phyloP scores from a whole-genome alignment of 2,329 filamentous ascomycete species.

The Cercospora sp. region DNA sequence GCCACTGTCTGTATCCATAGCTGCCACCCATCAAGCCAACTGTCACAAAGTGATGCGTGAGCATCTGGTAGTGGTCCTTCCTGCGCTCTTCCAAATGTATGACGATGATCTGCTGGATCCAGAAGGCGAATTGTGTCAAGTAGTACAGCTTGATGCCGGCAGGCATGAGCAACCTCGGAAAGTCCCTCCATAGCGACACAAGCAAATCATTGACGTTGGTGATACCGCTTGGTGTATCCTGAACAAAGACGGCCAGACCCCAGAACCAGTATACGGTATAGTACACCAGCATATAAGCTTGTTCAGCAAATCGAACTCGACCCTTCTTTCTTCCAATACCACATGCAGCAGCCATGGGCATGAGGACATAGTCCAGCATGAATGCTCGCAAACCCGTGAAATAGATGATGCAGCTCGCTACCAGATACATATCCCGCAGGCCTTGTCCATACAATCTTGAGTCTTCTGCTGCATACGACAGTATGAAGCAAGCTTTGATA shows the following conservation, averaged over 20 bases:
- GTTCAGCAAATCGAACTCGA: conserved; percentile 82
- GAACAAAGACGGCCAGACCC: conserved; percentile 64
- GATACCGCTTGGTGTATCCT: conserved; percentile 33
- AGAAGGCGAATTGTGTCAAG: conserved; percentile 86
- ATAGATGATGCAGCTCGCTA: conserved; percentile 75
- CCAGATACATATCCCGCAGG: conserved; percentile 74
- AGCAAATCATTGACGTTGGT: conserved; percentile 30
- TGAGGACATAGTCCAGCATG: conserved; percentile 82
- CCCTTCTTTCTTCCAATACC: conserved; percentile 76
- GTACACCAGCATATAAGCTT: conserved; percentile 88
- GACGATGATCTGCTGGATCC: conserved; percentile 89
- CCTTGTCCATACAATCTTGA: conserved; percentile 70
- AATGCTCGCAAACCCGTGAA: conserved; percentile 85
- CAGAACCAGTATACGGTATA: conserved; percentile 78
- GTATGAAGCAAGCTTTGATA: conserved; percentile 83
- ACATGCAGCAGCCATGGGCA: conserved; percentile 69
- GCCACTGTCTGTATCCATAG: conserved; percentile 83
- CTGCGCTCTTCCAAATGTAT: conserved; percentile 92
- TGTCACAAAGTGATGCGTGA: conserved; percentile 90
- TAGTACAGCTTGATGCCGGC: conserved; percentile 85
- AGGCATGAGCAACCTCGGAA: conserved; percentile 74
- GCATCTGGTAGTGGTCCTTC: conserved; percentile 96
- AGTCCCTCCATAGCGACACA: conserved; percentile 70
- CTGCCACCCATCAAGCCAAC: conserved; percentile 75
- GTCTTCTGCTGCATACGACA: conserved; percentile 65